Base-by-base conservation (phyloP, 768 basidiomycete genomes). In the Amyloporia xantha region DNA sequence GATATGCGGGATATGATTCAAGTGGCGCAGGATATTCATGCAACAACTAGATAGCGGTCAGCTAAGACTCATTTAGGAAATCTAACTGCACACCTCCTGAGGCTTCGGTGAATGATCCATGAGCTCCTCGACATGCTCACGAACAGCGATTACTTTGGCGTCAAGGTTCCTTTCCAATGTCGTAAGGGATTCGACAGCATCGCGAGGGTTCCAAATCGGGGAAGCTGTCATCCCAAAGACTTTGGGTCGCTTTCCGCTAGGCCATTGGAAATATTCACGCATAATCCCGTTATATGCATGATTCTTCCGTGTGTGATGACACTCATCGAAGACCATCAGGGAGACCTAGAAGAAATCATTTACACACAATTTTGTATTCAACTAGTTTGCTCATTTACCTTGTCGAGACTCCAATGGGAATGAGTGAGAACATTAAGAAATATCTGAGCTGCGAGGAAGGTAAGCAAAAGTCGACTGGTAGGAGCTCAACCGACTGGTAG, bases 141-240 rank as follows among this genome's bases (percentile, higher is more conserved):
- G 77, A 17, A 94, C 88, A 17, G 84, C 82, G 19, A 89, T 74
- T 20, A 91, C 80, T 50, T 79, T 84, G 17, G 86, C 76, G 62
- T 89, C 76, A 63, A 91, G 56, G 55, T 85, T 89, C 37, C 69
- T 68, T 62, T 93, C 88, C 2, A 91, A 69, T 0, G 71, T 71
- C 19, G 69, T 60, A 17, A 94, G 67, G 2, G 86, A 86, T 20
- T 75, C 75, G 17, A 68, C 63, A 0, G 88, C 80, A 45, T 89
- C 77, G 53, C 78, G 83, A 11, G 79, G 74, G 53, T 88, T 86
- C 84, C 86, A 91, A 21, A 91, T 81, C 0, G 91, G 91, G 15
- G 88, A 91, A 0, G 92, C 92, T 0, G 92, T 94, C 83, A 95
- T 86, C 2, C 92, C 92, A 52, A 94, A 89, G n/a, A 95, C 73